phyloP scores from a whole-genome alignment of 768 basidiomycete genomes.

The Cystobasidium onofrii region DNA sequence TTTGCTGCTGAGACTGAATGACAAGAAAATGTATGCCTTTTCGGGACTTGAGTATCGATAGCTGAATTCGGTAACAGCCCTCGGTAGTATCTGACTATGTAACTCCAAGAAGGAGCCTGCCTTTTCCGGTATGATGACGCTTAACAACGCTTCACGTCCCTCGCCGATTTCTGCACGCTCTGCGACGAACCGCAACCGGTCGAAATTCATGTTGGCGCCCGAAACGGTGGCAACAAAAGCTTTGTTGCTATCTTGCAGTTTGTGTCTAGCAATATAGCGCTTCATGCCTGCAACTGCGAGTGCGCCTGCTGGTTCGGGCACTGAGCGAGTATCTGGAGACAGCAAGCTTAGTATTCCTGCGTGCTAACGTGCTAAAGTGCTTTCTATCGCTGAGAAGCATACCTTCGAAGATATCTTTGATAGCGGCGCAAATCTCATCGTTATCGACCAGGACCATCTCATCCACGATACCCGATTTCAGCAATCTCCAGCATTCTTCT shows the following conservation, averaged over 20 bases:
- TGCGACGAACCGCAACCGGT: slow-evolving; percentile 90
- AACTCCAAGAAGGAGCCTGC: slow-evolving; percentile 90
- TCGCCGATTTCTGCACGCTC: slow-evolving; percentile 97
- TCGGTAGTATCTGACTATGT: slow-evolving; percentile 77
- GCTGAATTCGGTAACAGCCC: slow-evolving; percentile 87
- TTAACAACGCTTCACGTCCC: slow-evolving; percentile 81
- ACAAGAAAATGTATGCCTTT: slow-evolving; percentile 76
- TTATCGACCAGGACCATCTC: slow-evolving; percentile 76
- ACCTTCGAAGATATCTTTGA: slow-evolving; percentile 99
- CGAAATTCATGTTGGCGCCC: slow-evolving; percentile 99
- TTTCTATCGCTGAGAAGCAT: too few relatives aligned
- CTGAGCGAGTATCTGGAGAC: slow-evolving; percentile 76
- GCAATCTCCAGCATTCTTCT: slow-evolving; percentile 73
- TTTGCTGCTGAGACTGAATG: slow-evolving; percentile 63
- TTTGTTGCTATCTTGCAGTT: slow-evolving; percentile 71
- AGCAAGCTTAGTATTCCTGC: too few relatives aligned
- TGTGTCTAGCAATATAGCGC: slow-evolving; percentile 69
- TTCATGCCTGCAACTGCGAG: slow-evolving; percentile 86
- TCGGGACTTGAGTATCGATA: slow-evolving; percentile 69
- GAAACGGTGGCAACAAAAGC: slow-evolving; percentile 85
- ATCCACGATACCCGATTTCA: slow-evolving; percentile 51
- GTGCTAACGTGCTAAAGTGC: too few relatives aligned
- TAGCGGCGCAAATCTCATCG: slow-evolving; percentile 95
- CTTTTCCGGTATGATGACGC: slow-evolving; percentile 85
- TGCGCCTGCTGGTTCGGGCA: slow-evolving; percentile 94